Base-by-base conservation (phyloP, 352 stramenopile species). In the Phytophthora multivora region DNA sequence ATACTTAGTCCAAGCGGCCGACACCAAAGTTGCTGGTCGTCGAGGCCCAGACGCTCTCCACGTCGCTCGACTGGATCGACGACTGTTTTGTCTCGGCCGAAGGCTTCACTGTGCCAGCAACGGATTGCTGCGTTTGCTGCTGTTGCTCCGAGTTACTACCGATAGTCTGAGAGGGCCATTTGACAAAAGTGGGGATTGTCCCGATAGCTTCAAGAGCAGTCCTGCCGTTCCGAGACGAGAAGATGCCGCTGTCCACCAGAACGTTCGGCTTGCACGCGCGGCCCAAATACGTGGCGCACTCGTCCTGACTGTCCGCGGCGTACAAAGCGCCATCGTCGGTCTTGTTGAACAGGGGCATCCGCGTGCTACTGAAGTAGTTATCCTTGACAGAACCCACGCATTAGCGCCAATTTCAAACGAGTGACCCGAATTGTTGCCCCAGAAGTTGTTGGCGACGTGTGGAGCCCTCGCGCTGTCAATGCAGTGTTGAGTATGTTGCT, bases 281-380 rank as follows among this genome's bases (percentile, higher is more conserved):
- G 2, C 65, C 48, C 19, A 73, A 16, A 23, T 51, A 66, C 8
- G 36, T 66, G 16, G 18, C 55, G 42, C 65, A 73, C 6, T 66
- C 54, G 4, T 65, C 35, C 8, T 28, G 26, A n/a, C 33, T 54
- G 21, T 23, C 38, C 2, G 53, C 57, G 4, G 49, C 39, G 42
- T 65, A 73, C 15, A 69, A 2, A 6, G 64, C 45, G 2, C 64
- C 59, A 6, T 66, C 52, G 16, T 55, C 47, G n/a, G 52, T 61
- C 23, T 49, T 49, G 11, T 36, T 52, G 35, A 40, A 40, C 35
- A 40, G 38, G 0, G 74, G 64, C 31, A 61, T 63, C 11, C 41
- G 51, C 16, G 59, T 75, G 41, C 66, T 64, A 52, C 72, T 68
- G 23, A 80, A 78, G 72, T 74, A 77, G 63, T 83, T 86, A 13